Conservation (phyloP, 179 eudicot species). For the Drosera spatulata region DNA sequence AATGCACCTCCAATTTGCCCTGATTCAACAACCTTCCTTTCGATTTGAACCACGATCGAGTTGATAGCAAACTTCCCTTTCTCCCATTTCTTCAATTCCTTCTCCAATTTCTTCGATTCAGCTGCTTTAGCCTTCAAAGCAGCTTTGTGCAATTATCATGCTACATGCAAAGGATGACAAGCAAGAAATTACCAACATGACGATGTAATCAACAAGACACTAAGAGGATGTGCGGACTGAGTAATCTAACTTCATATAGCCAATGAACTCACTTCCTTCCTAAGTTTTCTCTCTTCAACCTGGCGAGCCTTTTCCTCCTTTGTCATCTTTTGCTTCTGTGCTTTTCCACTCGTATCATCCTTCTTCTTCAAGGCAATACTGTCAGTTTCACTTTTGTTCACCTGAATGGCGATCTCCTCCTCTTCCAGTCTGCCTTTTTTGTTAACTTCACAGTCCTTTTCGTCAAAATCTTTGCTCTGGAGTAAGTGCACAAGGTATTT, state of each 20-base stretch:
- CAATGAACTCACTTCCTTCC: slow-evolving; percentile 48
- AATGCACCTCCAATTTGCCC: slow-evolving; percentile 70
- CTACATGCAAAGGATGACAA: slow-evolving; percentile 22
- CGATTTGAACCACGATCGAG: slow-evolving; percentile 60
- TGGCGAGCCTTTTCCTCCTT: slow-evolving; percentile 44
- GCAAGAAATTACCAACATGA: slow-evolving; percentile 4
- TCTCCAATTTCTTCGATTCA: slow-evolving; percentile 43
- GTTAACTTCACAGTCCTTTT: background rate
- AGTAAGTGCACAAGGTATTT: background rate
- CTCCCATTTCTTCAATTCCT: slow-evolving; percentile 67
- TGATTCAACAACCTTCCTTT: slow-evolving; percentile 53
- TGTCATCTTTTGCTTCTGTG: slow-evolving; percentile 26
- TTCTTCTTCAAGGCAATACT: slow-evolving; percentile 20
- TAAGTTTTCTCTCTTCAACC: slow-evolving; percentile 52
- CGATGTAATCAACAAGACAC: background rate
- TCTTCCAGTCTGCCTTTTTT: slow-evolving; percentile 14
- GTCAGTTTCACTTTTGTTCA: slow-evolving; percentile 15
- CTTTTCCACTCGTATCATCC: slow-evolving; percentile 9
- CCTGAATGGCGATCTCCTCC: slow-evolving; percentile 6
- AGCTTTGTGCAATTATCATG: slow-evolving; percentile 57
- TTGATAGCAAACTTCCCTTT: slow-evolving; percentile 56
- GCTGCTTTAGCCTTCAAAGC: slow-evolving; percentile 76
- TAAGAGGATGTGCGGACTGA: no score
- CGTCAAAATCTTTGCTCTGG: slow-evolving; percentile 22
- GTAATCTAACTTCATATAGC: slow-evolving; percentile 1